Percentiles rank a stretch among this genome's conserved stretches.
Evolutionary conservation across 495 filamentous ascomycete species (phyloP).

Genomic region (Aspergillus asperescens): DNA sequence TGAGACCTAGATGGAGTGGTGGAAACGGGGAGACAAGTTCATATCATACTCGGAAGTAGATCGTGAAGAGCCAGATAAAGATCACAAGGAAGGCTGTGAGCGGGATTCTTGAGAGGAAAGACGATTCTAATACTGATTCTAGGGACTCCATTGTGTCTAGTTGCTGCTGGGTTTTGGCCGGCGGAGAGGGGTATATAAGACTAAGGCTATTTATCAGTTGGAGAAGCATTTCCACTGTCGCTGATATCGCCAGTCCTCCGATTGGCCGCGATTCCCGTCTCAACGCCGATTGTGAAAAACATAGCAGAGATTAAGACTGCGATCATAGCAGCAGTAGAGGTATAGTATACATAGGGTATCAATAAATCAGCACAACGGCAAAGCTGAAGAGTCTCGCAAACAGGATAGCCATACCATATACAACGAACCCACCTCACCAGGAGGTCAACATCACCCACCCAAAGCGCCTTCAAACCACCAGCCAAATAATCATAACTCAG

Average conservation of each 20-base stretch:
- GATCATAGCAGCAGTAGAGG: neutral
- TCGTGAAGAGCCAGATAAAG: neutral
- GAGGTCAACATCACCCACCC: neutral
- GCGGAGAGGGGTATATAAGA: neutral
- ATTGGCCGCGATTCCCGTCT: constrained; percentile 8
- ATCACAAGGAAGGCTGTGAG: neutral
- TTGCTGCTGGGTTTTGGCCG: neutral
- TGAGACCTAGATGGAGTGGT: neutral
- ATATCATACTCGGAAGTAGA: constrained; percentile 19
- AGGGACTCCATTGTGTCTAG: neutral
- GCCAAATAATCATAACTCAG: neutral
- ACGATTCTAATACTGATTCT: neutral
- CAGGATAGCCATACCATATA: neutral
- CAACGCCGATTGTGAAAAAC: constrained; percentile 8
- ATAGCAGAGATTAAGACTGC: neutral
- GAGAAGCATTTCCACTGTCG: neutral
- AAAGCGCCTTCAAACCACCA: neutral
- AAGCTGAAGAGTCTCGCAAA: neutral
- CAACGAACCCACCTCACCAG: neutral
- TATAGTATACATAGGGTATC: constrained; percentile 18
- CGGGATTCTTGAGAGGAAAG: neutral
- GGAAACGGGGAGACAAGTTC: neutral
- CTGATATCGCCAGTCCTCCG: constrained; percentile 6
- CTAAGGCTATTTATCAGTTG: neutral
- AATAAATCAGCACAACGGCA: constrained; percentile 5